These are phyloP conservation scores for Camelina laxa DNA, from an alignment of 345 rosid genomes.

Conservation along the genomic window DNA sequence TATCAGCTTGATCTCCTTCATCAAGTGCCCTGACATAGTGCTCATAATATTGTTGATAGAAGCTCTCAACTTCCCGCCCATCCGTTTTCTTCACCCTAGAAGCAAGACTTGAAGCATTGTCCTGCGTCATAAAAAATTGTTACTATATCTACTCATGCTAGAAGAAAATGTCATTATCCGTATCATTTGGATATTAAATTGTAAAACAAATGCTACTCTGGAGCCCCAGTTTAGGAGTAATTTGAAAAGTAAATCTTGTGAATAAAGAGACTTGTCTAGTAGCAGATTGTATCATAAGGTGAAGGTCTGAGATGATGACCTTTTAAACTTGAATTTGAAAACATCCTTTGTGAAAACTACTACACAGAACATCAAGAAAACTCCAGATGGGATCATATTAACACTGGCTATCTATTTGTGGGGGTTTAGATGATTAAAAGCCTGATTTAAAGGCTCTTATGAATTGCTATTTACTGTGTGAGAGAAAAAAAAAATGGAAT, in stretches of 20 bases:
- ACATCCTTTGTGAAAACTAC: neutral
- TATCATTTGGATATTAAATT: neutral
- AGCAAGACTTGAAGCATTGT: slow-evolving; percentile 93
- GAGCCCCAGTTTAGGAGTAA: slow-evolving; percentile 9
- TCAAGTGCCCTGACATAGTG: slow-evolving; percentile 90
- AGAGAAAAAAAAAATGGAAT: slow-evolving; percentile 1
- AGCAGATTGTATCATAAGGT: slow-evolving; percentile 6
- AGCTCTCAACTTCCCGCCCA: slow-evolving; percentile 93
- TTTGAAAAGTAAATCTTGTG: slow-evolving; percentile 9
- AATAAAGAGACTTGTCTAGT: neutral
- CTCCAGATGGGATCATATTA: neutral
- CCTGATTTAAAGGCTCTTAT: neutral
- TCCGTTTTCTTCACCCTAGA: slow-evolving; percentile 93
- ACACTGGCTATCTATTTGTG: neutral
- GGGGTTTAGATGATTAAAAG: neutral
- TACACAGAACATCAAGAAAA: slow-evolving; percentile 7
- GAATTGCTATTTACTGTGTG: neutral
- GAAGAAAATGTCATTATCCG: slow-evolving; percentile 15
- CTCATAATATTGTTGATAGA: slow-evolving; percentile 90
- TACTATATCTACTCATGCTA: slow-evolving; percentile 18
- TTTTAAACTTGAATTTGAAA: neutral
- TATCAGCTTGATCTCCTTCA: slow-evolving; percentile 95
- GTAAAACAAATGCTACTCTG: slow-evolving; percentile 1
- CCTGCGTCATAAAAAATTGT: slow-evolving; percentile 49
- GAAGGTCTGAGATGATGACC: slow-evolving; percentile 8